These are phyloP conservation scores for Diplodia sapinea DNA, from an alignment of 2,329 filamentous ascomycete genomes.

Conservation along the genomic window DNA sequence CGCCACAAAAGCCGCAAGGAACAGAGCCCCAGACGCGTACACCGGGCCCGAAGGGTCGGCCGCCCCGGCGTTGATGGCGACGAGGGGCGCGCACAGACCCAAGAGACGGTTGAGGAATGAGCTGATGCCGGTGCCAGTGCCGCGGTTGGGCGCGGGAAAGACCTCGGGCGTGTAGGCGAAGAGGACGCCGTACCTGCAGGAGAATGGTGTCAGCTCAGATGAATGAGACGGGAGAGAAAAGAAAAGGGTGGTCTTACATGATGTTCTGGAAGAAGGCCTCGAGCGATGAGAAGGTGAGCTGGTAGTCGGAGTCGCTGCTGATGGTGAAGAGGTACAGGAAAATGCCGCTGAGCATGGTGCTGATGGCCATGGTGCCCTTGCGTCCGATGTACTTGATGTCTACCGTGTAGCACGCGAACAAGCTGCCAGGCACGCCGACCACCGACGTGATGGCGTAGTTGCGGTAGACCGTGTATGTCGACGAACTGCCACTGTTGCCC, in stretches of 20 bases:
- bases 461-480: conserved; percentile 63
- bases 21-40: conserved; percentile 51
- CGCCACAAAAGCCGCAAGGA: conserved; percentile 51
- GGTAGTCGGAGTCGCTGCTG: conserved; percentile 61
- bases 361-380: conserved; percentile 72
- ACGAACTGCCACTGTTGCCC: conserved; percentile 58
- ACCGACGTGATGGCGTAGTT: conserved; percentile 83
- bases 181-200: conserved; percentile 66
- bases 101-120: conserved; percentile 73
- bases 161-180: conserved; percentile 80
- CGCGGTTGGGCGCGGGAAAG: conserved; percentile 73
- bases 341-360: conserved; percentile 69
- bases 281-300: conserved; percentile 70
- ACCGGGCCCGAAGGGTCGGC: conserved; percentile 51
- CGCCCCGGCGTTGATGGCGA: conserved; percentile 58
- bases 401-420: conserved; percentile 76
- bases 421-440: conserved; percentile 75
- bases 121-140: conserved; percentile 73
- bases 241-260: conserved; percentile 33
- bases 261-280: conserved; percentile 69
- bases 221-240: not conserved
- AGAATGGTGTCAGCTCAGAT: not conserved
- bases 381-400: conserved; percentile 74
- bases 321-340: conserved; percentile 71
- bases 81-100: conserved; percentile 70